Base-by-base conservation (phyloP, 345 rosid species). In the Salix koriyanagi region DNA sequence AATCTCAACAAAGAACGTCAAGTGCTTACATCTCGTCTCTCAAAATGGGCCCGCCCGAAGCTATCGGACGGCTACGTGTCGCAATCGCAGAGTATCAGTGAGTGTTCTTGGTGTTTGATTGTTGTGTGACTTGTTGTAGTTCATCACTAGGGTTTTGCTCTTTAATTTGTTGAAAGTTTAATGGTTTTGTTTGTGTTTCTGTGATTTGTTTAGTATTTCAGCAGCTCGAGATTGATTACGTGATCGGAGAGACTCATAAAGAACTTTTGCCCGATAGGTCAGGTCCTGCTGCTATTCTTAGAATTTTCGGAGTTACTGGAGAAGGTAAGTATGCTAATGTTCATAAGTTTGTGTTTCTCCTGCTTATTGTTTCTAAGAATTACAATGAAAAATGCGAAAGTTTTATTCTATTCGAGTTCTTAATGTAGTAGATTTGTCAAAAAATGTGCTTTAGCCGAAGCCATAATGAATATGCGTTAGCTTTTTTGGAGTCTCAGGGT, bases 181-280 rank as follows among this genome's bases (percentile, higher is more conserved):
- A 56, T n/a, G 16, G 26, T 65, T 54, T 70, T 50, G 42, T 18
- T 5, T 68, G 60, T 19, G 76, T 19, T 28, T 65, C 34, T 25
- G 58, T 48, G 30, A 34, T 65, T 62, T 25, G 71, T 77, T 66
- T 79, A 93, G 98, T 83, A 70, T 96, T 90, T 80, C 99, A 96
- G 89, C 97, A 93, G 75, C 79, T 96, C 89, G 98, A 93, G 94
- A 93, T 96, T 76, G 99, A 93, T 86, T 91, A 90, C 71, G 85
- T 93, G 6, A 84, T 93, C 60, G 87, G 88, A 71, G 95, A 93
- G 78, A 79, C 85, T 76, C 87, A 87, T 32, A 87, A 75, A 75
- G 87, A 87, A 66, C 82, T 92, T 42, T 65, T 91, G 82, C 92
- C 92, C 36, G 79, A 85, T 77, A 87, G 92, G 61, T 87, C 87